Evolutionary conservation across 176 grass and related monocot species (phyloP).

Genomic region (Bothriochloa decipiens): DNA sequence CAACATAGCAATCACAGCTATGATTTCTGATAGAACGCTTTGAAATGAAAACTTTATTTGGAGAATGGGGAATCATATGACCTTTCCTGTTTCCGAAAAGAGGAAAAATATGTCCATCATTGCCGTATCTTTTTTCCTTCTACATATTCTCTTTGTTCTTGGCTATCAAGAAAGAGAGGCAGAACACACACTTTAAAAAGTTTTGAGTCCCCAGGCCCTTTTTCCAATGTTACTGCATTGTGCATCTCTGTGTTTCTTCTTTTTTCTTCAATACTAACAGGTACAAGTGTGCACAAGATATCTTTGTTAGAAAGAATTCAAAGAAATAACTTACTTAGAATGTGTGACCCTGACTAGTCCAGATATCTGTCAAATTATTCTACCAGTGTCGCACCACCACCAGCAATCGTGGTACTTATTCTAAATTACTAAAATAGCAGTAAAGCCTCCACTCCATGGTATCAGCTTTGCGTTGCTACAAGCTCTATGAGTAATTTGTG

Average conservation of each 20-base stretch:
- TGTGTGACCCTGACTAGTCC: not conserved
- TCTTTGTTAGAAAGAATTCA: constrained; percentile 1
- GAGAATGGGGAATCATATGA: not conserved
- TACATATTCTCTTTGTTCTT: not conserved
- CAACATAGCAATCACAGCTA: not conserved
- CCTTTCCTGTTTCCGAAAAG: not conserved
- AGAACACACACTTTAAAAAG: not conserved
- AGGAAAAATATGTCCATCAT: not conserved
- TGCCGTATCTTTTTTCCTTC: not conserved
- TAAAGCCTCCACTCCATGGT: not conserved
- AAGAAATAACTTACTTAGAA: not conserved
- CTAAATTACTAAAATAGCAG: not conserved
- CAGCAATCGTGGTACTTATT: not conserved
- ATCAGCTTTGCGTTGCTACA: not conserved
- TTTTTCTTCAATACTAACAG: not conserved
- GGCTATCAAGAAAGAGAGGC: not conserved
- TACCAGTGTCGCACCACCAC: not conserved
- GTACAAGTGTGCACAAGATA: not conserved
- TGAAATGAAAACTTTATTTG: not conserved
- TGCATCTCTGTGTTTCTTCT: not conserved
- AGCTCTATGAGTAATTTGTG: not conserved
- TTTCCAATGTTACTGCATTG: not conserved
- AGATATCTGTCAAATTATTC: not conserved
- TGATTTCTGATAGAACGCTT: not conserved
- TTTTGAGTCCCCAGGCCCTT: not conserved